A percentile compares a stretch with the other conserved stretches of the same genome.
Conservation (phyloP, 495 filamentous ascomycete species). For the Lasiosphaeria miniovina region DNA sequence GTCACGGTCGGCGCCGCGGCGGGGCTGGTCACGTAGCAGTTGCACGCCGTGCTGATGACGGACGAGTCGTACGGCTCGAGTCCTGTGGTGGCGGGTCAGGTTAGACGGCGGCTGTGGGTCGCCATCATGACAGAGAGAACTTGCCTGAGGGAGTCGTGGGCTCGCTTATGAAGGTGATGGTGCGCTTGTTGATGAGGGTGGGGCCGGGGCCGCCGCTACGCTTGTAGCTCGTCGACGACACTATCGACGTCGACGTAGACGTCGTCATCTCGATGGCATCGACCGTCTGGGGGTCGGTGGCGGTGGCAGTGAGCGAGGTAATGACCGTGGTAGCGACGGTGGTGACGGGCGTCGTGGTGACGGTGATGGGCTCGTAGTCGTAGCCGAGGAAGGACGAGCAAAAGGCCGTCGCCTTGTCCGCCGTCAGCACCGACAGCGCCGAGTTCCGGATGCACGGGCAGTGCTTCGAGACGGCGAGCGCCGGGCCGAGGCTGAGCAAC, state of each 20-base stretch:
- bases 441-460: constrained; percentile 3
- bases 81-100: background rate
- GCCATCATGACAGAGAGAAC: background rate
- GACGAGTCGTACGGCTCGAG: background rate
- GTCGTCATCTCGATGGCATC: background rate
- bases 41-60: background rate
- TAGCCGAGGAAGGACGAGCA: constrained; percentile 7
- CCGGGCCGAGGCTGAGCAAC: background rate
- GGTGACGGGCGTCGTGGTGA: background rate
- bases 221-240: background rate
- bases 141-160: background rate
- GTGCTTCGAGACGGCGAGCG: background rate
- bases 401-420: constrained; percentile 1
- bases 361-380: constrained; percentile 2
- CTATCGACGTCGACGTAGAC: background rate
- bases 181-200: background rate
- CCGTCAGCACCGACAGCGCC: background rate
- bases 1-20: background rate
- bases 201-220: background rate
- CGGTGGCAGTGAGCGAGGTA: background rate
- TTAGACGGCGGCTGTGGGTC: background rate
- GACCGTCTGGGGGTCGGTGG: background rate
- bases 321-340: background rate
- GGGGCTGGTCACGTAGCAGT: constrained; percentile 4
- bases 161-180: background rate